These are phyloP conservation scores for Craterostigma plantagineum DNA, from an alignment of 257 asterid genomes.

Conservation along the genomic window DNA sequence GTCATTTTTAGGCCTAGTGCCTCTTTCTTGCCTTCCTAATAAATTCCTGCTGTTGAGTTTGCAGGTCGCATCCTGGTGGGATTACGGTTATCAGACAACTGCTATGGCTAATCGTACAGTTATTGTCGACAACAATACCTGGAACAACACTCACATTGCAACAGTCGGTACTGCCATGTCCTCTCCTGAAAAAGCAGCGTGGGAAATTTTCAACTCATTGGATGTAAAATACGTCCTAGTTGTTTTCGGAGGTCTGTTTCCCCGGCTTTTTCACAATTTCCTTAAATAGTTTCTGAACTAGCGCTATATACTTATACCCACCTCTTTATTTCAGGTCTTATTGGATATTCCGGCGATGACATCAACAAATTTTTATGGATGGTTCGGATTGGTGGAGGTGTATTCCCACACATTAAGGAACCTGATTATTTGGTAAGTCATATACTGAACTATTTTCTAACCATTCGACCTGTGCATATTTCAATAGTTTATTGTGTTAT, in stretches of 20 bases:
- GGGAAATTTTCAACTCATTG: conserved; percentile 91
- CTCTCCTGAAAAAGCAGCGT: conserved; percentile 93
- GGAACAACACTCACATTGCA: conserved; percentile 98
- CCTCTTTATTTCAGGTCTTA: conserved; percentile 48
- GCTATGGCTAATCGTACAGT: conserved; percentile 99
- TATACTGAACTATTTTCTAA: background rate
- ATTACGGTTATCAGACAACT: conserved; percentile 98
- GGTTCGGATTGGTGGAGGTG: conserved; percentile 99
- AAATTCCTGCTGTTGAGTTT: conserved; percentile 4
- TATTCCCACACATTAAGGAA: conserved; percentile 94
- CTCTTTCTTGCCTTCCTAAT: too few species aligned
- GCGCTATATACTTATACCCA: too few species aligned
- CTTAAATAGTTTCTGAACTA: background rate
- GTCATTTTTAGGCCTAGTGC: too few species aligned
- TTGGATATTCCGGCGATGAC: conserved; percentile 98
- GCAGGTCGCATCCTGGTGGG: conserved; percentile 99
- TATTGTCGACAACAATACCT: conserved; percentile 91
- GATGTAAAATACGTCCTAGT: conserved; percentile 98
- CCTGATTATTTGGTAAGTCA: conserved; percentile 87
- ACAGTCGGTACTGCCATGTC: conserved; percentile 99
- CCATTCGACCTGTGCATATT: background rate
- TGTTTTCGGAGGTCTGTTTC: conserved; percentile 86
- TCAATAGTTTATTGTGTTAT: too few species aligned
- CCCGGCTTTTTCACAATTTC: background rate
- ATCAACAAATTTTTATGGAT: conserved; percentile 97